Evolutionary conservation across 805 yeast genomes (phyloP).

Genomic region (Saitoella complicata): DNA sequence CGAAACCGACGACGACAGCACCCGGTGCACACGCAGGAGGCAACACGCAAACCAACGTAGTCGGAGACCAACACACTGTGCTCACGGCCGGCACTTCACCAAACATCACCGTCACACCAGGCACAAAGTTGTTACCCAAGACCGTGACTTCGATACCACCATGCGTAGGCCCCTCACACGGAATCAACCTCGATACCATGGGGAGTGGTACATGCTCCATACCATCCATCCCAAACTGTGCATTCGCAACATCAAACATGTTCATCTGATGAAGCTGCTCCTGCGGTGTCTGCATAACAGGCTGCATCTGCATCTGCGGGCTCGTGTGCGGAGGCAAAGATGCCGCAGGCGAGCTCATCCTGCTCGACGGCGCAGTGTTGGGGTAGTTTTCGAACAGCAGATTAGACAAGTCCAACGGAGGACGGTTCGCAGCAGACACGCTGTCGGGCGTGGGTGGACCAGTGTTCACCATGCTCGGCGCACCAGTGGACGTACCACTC

Average conservation of each 20-base stretch:
- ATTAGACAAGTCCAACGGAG: no score
- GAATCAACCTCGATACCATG: constrained; percentile 46
- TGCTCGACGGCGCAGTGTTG: no score
- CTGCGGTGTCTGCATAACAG: no score
- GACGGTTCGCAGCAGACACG: no score
- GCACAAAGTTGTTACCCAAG: constrained; percentile 71
- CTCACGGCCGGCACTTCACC: constrained; percentile 42
- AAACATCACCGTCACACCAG: constrained; percentile 69
- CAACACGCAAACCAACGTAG: constrained; percentile 80
- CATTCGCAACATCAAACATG: not conserved
- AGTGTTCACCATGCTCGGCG: no score
- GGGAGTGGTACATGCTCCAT: not conserved
- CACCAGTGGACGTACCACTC: no score
- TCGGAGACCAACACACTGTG: constrained; percentile 91
- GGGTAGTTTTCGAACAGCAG: no score
- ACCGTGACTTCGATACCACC: constrained; percentile 95
- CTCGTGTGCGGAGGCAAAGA: no score
- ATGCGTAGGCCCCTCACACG: constrained; percentile 86
- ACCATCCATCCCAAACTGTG: constrained; percentile 3
- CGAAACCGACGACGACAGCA: constrained; percentile 78
- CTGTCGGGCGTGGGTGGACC: no score
- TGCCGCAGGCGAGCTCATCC: no score
- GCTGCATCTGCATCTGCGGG: no score
- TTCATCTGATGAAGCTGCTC: no score
- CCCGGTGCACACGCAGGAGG: constrained; percentile 88